Evolutionary conservation across 495 filamentous ascomycete genomes (phyloP).

Genomic region (Daldinia caldariorum): DNA sequence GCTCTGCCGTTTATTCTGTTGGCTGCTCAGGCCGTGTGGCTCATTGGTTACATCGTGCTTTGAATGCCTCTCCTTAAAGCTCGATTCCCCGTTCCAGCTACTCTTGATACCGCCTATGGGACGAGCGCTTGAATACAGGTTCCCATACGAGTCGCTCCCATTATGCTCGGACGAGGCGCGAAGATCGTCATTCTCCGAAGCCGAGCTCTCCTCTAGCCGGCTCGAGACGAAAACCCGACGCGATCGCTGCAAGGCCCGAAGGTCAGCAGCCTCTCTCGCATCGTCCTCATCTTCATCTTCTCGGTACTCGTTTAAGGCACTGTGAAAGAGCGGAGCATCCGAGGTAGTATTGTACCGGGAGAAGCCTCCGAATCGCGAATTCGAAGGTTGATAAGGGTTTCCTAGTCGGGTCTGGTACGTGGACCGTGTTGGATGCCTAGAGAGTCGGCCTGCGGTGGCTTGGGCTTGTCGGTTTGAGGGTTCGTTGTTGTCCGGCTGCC

Average conservation of each 20-base stretch:
- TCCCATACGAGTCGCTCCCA: slow-evolving; percentile 53
- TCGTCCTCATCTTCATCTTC: slow-evolving; percentile 94
- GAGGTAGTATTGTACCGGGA: slow-evolving; percentile 72
- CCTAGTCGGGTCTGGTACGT: slow-evolving; percentile 55
- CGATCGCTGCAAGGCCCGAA: slow-evolving; percentile 89
- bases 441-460: slow-evolving; percentile 51
- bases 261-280: slow-evolving; percentile 90
- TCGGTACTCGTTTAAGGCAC: slow-evolving; percentile 75
- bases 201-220: slow-evolving; percentile 80
- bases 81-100: slow-evolving; percentile 65
- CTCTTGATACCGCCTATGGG: slow-evolving; percentile 65
- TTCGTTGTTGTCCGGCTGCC: slow-evolving; percentile 67
- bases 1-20: slow-evolving; percentile 56
- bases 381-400: slow-evolving; percentile 76
- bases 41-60: slow-evolving; percentile 51
- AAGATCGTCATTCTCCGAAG: slow-evolving; percentile 75
- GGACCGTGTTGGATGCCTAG: slow-evolving; percentile 51
- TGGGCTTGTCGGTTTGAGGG: slow-evolving; percentile 46
- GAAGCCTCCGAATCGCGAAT: slow-evolving; percentile 78
- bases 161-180: slow-evolving; percentile 65
- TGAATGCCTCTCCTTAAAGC: slow-evolving; percentile 47
- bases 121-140: slow-evolving; percentile 49
- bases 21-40: slow-evolving; percentile 52
- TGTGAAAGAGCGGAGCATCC: slow-evolving; percentile 92
- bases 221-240: slow-evolving; percentile 86